These are phyloP conservation scores for Leptomonas pyrrhocoris DNA, from an alignment of 208 protist genomes.

Conservation along the genomic window DNA sequence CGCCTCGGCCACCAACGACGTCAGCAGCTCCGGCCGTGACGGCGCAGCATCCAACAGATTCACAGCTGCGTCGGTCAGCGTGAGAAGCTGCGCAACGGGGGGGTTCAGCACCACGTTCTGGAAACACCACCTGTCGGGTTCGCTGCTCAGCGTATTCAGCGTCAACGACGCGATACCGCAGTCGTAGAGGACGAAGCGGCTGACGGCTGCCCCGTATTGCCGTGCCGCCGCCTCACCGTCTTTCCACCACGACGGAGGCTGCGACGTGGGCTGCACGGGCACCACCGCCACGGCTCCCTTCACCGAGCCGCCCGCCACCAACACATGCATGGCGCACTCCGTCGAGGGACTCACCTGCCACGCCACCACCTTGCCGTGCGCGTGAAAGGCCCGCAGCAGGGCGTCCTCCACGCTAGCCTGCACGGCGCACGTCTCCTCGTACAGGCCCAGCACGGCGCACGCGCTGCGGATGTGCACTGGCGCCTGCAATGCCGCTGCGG, in stretches of 20 bases:
- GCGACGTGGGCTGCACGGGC: slow-evolving; percentile 13
- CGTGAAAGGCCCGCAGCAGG: slow-evolving; percentile 10
- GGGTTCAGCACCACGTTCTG: slow-evolving; percentile 29
- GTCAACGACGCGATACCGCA: slow-evolving; percentile 33
- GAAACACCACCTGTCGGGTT: slow-evolving; percentile 56
- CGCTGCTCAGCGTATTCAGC: slow-evolving; percentile 28
- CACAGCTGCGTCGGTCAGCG: neutral
- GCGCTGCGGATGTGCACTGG: slow-evolving; percentile 38
- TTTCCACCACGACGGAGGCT: slow-evolving; percentile 17
- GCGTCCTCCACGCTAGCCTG: slow-evolving; percentile 13
- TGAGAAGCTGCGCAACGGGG: neutral
- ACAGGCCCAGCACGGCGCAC: slow-evolving; percentile 9
- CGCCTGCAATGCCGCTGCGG: slow-evolving; percentile 32
- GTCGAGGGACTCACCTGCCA: slow-evolving; percentile 39
- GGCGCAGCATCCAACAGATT: neutral
- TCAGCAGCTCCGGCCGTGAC: slow-evolving; percentile 1
- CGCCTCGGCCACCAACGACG: slow-evolving; percentile 26
- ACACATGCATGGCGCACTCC: slow-evolving; percentile 16
- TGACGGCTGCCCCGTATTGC: slow-evolving; percentile 23
- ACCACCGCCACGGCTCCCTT: slow-evolving; percentile 27
- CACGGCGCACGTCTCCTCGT: slow-evolving; percentile 9
- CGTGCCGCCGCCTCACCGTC: slow-evolving; percentile 11
- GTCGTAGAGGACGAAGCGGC: slow-evolving; percentile 36
- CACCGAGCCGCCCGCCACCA: slow-evolving; percentile 24
- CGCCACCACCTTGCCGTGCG: slow-evolving; percentile 42